Base-by-base conservation (phyloP, 139 green algal genomes). In the Diplosphaera chodatii region DNA sequence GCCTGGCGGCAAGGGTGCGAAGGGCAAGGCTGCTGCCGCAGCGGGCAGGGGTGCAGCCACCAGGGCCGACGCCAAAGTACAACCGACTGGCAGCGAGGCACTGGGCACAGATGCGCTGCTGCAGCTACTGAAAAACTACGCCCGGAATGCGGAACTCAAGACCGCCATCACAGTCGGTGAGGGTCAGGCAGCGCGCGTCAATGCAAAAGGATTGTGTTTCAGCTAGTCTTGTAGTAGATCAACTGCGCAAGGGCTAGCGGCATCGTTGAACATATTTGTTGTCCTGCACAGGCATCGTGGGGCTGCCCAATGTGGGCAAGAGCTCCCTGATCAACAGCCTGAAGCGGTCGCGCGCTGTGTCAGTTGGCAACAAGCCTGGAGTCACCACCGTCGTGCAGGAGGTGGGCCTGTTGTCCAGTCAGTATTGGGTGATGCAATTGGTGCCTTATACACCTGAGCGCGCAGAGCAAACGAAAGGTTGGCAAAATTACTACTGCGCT, bases 101-200 rank as follows among this genome's bases (percentile, higher is more conserved):
- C 64, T 88, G 18, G 83, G 94, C 0, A 93, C 91, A 0, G 93
- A 98, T 72, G 95, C 89, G 20, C 88, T 99, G 76, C 80, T 99
- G 71, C 91, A 98, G 79, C 87, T 99, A 80, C 83, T 99, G 10
- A 99, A 99, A 76, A 99, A 98, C 78, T 99, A 99, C 73, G 86
- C 92, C 1, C 84, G 93, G 56, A 90, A 86, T 30, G n/a, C 56
- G 10, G 68, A 84, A 59, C 78, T 96, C 32, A 99, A 98, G 83
- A 95, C 88, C 28, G 76, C 89, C 29, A 96, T 99, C 79, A 98
- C 95, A 0, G 95, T 99, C 21, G 95, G 75, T 80, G 55, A 48
- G 75, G n/a, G n/a, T n/a, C n/a, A n/a, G n/a, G n/a, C n/a, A 25
- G 28, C 37, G 10, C 37, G 37, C 37, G 8, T 48, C 37, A 48